Evolutionary conservation across 2,329 filamentous ascomycete genomes (phyloP), one percentile per base, ranked within the genome.

Genomic region (Dryadomyces quercivorus): DNA sequence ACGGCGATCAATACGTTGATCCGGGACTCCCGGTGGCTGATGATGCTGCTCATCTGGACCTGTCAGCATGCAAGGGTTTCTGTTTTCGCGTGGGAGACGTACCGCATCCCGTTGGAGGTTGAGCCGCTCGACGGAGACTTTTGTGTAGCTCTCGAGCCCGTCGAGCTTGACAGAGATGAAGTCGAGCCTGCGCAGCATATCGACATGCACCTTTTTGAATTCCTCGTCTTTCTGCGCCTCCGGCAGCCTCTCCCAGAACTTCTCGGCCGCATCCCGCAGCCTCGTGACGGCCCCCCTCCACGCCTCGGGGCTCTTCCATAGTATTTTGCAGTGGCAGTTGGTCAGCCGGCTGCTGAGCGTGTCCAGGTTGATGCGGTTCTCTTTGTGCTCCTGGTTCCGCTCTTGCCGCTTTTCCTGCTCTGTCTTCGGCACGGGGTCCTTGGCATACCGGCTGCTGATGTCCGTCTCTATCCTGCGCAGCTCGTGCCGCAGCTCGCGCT

Each of bases 71-170:
- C 20, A 45, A 2, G 13, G 10, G 21, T 22, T 13, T 15, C 10
- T 6, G 8, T 46, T 31, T 8, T 31, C 26, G 21, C 8, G 21
- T 26, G 51, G 18, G n/a, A 7, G 36, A 59, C 66, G 56, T 56
- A 69, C 67, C 45, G 65, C 64, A 43, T 63, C 63, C 42, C 66
- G 58, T 54, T 69, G 65, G 12, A 65, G 63, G 16, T 64, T 63
- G 2, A 70, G 57, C 34, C 68, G 56, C 47, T 68, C 63, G 20
- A 69, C 51, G 0, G 67, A 66, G 0, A 67, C 66, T 42, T 42
- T n/a, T 1, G 64, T 61, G 56, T 69, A 70, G 36, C 58, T 65
- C 10, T 69, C 67, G 8, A 69, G 60, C 5, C 66, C 65, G n/a
- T 68, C 63, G 10, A 69, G 59, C 56, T 68, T 70, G 7, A 61